A percentile compares a stretch with the other conserved stretches of the same genome.
phyloP scores from a whole-genome alignment of 225 moss, liverwort and hornwort genomes.

The Lunularia cruciata region DNA sequence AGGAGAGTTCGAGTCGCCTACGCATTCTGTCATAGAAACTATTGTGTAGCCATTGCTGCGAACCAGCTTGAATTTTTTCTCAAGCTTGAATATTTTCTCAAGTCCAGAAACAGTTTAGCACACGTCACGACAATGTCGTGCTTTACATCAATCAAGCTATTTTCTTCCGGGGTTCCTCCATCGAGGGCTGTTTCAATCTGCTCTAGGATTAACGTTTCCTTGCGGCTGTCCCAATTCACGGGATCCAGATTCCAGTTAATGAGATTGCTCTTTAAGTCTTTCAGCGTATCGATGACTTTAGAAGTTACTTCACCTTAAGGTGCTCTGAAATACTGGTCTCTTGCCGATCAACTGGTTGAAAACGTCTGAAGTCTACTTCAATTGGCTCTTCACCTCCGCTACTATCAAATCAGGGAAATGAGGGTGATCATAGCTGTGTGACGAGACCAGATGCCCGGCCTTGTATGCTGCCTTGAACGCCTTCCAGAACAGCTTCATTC shows the following conservation, averaged over 20 bases:
- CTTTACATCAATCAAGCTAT: background rate
- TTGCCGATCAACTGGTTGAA: background rate
- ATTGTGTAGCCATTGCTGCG: too few relatives aligned
- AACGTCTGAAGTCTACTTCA: background rate
- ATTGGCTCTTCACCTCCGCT: background rate
- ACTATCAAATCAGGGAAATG: background rate
- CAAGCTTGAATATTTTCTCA: too few relatives aligned
- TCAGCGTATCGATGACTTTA: background rate
- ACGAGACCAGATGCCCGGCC: background rate
- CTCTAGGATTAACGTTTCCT: background rate
- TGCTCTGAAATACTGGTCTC: conserved; percentile 8
- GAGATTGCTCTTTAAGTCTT: background rate
- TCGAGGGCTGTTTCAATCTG: background rate
- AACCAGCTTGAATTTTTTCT: too few relatives aligned
- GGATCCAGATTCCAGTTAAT: conserved; percentile 7
- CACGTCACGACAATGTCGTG: conserved; percentile 11
- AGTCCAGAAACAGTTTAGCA: too few relatives aligned
- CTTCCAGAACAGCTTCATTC: background rate
- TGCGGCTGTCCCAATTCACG: background rate
- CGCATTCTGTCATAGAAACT: too few relatives aligned
- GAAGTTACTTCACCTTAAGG: background rate
- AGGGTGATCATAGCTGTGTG: conserved; percentile 7
- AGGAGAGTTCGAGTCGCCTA: too few relatives aligned
- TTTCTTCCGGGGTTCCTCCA: background rate
- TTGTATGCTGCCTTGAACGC: background rate